Evolutionary conservation across 2,329 filamentous ascomycete species (phyloP).

Genomic region (Verticillium longisporum): DNA sequence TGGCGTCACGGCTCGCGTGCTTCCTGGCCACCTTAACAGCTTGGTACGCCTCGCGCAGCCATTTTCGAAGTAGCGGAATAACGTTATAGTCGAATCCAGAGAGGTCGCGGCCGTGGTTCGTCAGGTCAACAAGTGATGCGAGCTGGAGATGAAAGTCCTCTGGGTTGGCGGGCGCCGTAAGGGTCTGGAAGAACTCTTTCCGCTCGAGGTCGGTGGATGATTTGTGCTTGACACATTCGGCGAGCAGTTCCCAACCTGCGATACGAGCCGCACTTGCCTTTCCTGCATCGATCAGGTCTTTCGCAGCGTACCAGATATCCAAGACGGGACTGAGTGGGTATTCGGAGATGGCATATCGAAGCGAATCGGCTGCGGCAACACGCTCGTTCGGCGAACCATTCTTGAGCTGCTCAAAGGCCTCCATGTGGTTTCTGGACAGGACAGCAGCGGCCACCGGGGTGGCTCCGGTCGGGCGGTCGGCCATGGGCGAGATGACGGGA

Average conservation of each 20-base stretch:
- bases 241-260: slow-evolving; percentile 60
- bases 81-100: slow-evolving; percentile 63
- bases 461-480: slow-evolving; percentile 36
- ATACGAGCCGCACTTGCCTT: slow-evolving; percentile 47
- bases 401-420: slow-evolving; percentile 48
- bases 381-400: slow-evolving; percentile 45
- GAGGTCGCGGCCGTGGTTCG: slow-evolving; percentile 53
- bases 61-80: slow-evolving; percentile 53
- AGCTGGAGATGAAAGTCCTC: slow-evolving; percentile 63
- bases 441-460: slow-evolving; percentile 28
- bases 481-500: slow-evolving; percentile 28
- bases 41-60: slow-evolving; percentile 51
- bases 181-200: slow-evolving; percentile 56
- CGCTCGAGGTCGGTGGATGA: slow-evolving; percentile 61
- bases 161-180: slow-evolving; percentile 47
- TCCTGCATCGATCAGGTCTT: slow-evolving; percentile 53
- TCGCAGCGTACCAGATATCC: slow-evolving; percentile 60
- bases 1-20: slow-evolving; percentile 32
- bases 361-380: slow-evolving; percentile 48
- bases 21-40: slow-evolving; percentile 45
- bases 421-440: slow-evolving; percentile 45
- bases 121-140: slow-evolving; percentile 54
- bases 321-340: slow-evolving; percentile 52
- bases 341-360: slow-evolving; percentile 50
- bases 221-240: slow-evolving; percentile 56